phyloP scores from a whole-genome alignment of 1,139 yeast genomes.

The Zhuliangozyma parablackwelliae region DNA sequence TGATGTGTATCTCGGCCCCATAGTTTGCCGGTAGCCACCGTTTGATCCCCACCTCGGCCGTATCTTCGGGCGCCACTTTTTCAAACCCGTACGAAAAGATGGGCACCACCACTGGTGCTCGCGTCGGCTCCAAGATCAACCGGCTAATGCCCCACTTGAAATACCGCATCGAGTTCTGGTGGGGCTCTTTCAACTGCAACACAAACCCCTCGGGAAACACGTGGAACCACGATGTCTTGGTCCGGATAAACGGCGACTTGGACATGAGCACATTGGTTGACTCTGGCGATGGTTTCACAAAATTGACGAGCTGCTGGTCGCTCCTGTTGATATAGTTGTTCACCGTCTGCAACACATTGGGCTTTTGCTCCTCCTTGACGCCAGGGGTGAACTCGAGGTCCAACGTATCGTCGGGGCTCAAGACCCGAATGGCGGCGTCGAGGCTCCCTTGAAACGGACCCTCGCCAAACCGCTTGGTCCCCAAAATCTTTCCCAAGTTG shows the following conservation, averaged over 20 bases:
- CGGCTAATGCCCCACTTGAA: slow-evolving; percentile 96
- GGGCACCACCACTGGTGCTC: slow-evolving; percentile 87
- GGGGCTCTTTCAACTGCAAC: slow-evolving; percentile 77
- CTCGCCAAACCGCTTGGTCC: slow-evolving; percentile 82
- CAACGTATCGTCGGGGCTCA: slow-evolving; percentile 73
- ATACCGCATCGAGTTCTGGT: slow-evolving; percentile 80
- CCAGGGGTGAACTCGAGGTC: slow-evolving; percentile 47
- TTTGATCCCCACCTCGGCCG: slow-evolving; percentile 48
- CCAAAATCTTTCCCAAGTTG: slow-evolving; percentile 80
- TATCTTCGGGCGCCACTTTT: slow-evolving; percentile 76
- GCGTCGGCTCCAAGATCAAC: slow-evolving; percentile 72
- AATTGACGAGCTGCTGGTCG: slow-evolving; percentile 16
- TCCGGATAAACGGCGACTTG: slow-evolving; percentile 47
- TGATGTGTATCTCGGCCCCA: slow-evolving; percentile 65
- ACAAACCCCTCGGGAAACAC: slow-evolving; percentile 95
- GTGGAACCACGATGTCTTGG: slow-evolving; percentile 84
- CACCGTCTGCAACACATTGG: slow-evolving; percentile 30
- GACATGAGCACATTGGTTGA: slow-evolving; percentile 32
- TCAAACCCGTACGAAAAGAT: slow-evolving; percentile 86
- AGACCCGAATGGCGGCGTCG: slow-evolving; percentile 83
- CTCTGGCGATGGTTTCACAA: slow-evolving; percentile 27
- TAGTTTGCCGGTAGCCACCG: slow-evolving; percentile 61
- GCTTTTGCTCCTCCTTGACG: slow-evolving; percentile 23
- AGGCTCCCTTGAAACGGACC: slow-evolving; percentile 91
- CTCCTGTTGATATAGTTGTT: slow-evolving; percentile 13